These are phyloP conservation scores for Crithidia thermophila DNA, from an alignment of 208 protist genomes.

Conservation along the genomic window DNA sequence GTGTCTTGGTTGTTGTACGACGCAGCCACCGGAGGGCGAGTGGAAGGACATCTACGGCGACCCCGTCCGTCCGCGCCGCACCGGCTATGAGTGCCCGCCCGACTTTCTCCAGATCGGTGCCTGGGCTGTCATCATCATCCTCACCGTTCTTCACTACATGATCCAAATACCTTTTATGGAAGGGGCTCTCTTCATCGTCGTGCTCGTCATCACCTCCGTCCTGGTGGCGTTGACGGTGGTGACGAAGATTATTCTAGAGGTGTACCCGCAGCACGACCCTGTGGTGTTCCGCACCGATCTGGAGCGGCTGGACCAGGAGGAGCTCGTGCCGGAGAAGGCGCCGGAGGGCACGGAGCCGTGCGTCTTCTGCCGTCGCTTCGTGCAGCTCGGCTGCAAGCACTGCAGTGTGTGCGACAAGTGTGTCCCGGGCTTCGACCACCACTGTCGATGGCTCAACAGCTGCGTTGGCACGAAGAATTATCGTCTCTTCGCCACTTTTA, in stretches of 20 bases:
- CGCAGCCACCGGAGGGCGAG: slow-evolving; percentile 49
- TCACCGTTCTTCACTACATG: slow-evolving; percentile 62
- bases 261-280: slow-evolving; percentile 73
- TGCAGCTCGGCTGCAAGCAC: slow-evolving; percentile 76
- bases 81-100: slow-evolving; percentile 74
- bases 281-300: slow-evolving; percentile 65
- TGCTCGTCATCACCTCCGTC: slow-evolving; percentile 52
- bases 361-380: slow-evolving; percentile 85
- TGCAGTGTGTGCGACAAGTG: slow-evolving; percentile 93
- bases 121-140: slow-evolving; percentile 57
- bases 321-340: slow-evolving; percentile 46
- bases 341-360: slow-evolving; percentile 60
- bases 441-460: slow-evolving; percentile 93
- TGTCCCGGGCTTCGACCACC: slow-evolving; percentile 91
- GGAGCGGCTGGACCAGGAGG: slow-evolving; percentile 52
- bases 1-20: slow-evolving; percentile 37
- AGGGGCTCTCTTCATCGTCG: slow-evolving; percentile 39
- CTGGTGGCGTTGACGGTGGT: slow-evolving; percentile 36
- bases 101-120: slow-evolving; percentile 74
- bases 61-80: slow-evolving; percentile 77
- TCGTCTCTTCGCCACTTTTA: slow-evolving; percentile 72
- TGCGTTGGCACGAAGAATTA: slow-evolving; percentile 90
- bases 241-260: slow-evolving; percentile 68
- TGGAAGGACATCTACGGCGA: slow-evolving; percentile 84
- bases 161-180: slow-evolving; percentile 73